Base-by-base conservation (phyloP, 257 asterid species). In the Leonotis leonurus region DNA sequence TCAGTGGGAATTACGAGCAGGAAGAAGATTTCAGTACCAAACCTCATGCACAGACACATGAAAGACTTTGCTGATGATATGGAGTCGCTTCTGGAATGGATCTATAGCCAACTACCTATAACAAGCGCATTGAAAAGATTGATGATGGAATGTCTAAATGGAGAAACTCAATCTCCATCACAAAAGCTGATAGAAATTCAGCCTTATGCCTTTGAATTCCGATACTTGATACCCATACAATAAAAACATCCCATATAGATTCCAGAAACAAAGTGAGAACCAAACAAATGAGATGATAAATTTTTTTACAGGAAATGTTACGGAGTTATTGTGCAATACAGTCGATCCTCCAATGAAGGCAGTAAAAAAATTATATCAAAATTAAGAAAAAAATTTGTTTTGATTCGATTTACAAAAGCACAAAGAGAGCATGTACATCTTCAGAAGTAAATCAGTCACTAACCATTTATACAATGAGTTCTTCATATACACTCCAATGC, bases 71-170 rank as follows among this genome's bases (percentile, higher is more conserved):
- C 96, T 0, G 97, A 92, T 46, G 90, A 86, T 68, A 81, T 86
- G 82, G 95, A 81, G 40, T 89, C 96, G 6, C 94, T 92, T 41
- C 62, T 89, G 0, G 99, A 92, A 69, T 92, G 99, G 97, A 83
- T 92, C 52, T 92, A 92, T 74, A 92, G 97, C 76, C 99, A 89
- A 70, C 76, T 92, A 50, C 88, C 89, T 1, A 69, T 78, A 24
- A 77, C 80, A 7, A 77, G 85, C 74, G 73, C 94, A 8, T 57
- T 89, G 51, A 89, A 92, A 78, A 79, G 86, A 75, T 60, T 80
- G 77, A 80, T 92, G 68, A 85, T 80, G 84, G 96, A 89, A 64
- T 85, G 95, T 71, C 79, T 86, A 25, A 74, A 75, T 21, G 88
- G 84, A 30, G 90, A 86, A 52, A 56, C 77, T 25, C 87, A 79